phyloP scores from a whole-genome alignment of 495 filamentous ascomycete species.

The Penicillium mononematosum region DNA sequence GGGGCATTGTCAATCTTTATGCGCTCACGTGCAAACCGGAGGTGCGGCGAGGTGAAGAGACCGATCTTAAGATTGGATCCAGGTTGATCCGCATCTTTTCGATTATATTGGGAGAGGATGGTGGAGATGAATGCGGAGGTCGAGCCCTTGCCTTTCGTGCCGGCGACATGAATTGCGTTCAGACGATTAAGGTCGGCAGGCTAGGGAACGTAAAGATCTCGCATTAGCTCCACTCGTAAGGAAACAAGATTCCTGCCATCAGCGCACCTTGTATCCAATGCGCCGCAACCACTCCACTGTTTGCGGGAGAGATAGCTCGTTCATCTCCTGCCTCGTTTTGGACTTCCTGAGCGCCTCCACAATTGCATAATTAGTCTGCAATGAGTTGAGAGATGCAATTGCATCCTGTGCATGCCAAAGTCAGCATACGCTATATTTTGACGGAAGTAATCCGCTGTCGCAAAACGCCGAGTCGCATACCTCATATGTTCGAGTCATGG shows the following conservation, averaged over 20 bases:
- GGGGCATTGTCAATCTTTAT: conserved; percentile 79
- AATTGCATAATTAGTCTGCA: conserved; percentile 81
- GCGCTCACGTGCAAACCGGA: conserved; percentile 83
- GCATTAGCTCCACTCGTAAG: conserved; percentile 13
- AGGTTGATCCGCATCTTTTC: conserved; percentile 31
- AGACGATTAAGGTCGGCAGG: conserved; percentile 72
- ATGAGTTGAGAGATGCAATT: conserved; percentile 79
- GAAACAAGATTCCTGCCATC: neutral
- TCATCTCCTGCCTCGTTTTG: conserved; percentile 60
- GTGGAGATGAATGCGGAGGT: conserved; percentile 54
- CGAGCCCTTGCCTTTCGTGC: conserved; percentile 88
- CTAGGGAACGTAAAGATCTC: conserved; percentile 34
- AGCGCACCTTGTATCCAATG: conserved; percentile 74
- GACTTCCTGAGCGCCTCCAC: conserved; percentile 69
- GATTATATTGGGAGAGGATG: conserved; percentile 58
- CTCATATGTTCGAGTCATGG: conserved; percentile 47
- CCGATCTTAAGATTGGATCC: conserved; percentile 60
- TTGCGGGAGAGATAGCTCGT: conserved; percentile 67
- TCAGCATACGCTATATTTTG: conserved; percentile 10
- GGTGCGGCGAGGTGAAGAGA: conserved; percentile 84
- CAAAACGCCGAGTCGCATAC: conserved; percentile 25
- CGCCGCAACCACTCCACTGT: conserved; percentile 73
- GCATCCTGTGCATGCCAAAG: conserved; percentile 55
- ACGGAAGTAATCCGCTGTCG: neutral
- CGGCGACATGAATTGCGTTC: conserved; percentile 80